Evolutionary conservation across 2,329 filamentous ascomycete species (phyloP), one percentile per base, ranked within the genome.

Genomic region (Thelonectria rubi): DNA sequence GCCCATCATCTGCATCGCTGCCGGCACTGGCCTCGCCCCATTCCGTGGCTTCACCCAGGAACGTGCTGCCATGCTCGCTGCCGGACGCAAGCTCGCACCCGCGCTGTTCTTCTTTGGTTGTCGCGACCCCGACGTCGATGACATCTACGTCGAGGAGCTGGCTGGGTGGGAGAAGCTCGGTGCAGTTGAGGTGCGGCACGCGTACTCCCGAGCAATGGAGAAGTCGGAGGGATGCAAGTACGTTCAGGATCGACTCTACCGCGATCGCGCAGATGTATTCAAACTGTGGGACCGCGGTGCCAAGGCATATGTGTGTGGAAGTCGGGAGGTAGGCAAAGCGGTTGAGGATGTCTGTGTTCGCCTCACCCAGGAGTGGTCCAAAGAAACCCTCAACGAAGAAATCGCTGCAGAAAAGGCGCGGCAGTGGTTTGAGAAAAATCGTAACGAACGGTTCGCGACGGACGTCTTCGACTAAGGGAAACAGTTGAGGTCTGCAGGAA

Each of bases 101-200:
- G 86, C 88, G 0, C 64, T 91, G n/a, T 79, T 91, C 1, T 90
- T 90, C 78, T 82, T 86, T 66, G 89, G 89, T 6, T 91, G 88
- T 72, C 84, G 85, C 14, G 72, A 78, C 5, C 82, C 83, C n/a
- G n/a, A n/a, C 0, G 72, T 75, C n/a, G 88, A 91, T 65, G 80
- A 86, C 42, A 70, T 91, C 0, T 91, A 91, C 75, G 75, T 80
- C 0, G 81, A 83, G 0, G 51, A 54, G 51, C 51, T 34, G 10
- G 10, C 12, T 14, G 32, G 10, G 12, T 34, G 32, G 32, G 10
- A 34, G 32, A 14, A 34, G 9, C 12, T 34, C 9, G 68, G 68
- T 0, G 69, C 69, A 6, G 87, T 92, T 0, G 80, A 83, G 2
- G 81, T 92, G 1, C 79, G 82, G 0, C 82, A 86, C 64, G 88